Base-by-base conservation (phyloP, 306 rosid species). In the Pyrus betulifolia region DNA sequence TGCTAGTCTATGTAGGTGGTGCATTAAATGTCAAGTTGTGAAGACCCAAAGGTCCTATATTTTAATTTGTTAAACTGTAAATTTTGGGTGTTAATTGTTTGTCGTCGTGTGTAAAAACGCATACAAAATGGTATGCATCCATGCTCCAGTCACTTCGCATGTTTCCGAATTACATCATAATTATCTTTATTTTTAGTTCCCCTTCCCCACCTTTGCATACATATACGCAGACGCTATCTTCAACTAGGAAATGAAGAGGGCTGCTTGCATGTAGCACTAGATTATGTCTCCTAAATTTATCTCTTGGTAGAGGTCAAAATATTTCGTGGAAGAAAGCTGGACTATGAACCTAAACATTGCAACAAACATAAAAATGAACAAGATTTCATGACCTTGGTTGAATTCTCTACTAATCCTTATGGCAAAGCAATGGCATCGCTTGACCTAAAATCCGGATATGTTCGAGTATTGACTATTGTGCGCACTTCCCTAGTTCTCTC, bases 391-490 rank as follows among this genome's bases (percentile, higher is more conserved):
- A 89, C 97, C 4, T 93, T 96, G 22, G 86, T 92, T 70, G 97
- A 92, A 85, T 92, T 92, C 86, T 90, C 97, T 64, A 55, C 33
- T 19, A 88, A 87, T 79, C 98, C 95, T 10, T 94, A 92, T 79
- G 98, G 98, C 44, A 92, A 84, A 83, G 97, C 96, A 70, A 89
- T 94, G 68, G 98, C 96, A 58, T 33, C 92, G 86, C 92, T 92
- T 22, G 77, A 92, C 92, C 72, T 87, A 70, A 92, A 76, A 84
- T 87, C 85, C 7, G 38, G 88, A 79, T 74, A 76, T 74, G 80
- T 90, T 80, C 82, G 55, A 95, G 98, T 8, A 38, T 8, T 38
- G 42, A 33, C 38, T 33, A 33, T 33, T 38, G 60, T 42, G 51
- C 35, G 46, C 25, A 23, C 11, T 52, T 22, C 14, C 12, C 42